Evolutionary conservation across 345 rosid species (phyloP).

Genomic region (Syzygium aromaticum): DNA sequence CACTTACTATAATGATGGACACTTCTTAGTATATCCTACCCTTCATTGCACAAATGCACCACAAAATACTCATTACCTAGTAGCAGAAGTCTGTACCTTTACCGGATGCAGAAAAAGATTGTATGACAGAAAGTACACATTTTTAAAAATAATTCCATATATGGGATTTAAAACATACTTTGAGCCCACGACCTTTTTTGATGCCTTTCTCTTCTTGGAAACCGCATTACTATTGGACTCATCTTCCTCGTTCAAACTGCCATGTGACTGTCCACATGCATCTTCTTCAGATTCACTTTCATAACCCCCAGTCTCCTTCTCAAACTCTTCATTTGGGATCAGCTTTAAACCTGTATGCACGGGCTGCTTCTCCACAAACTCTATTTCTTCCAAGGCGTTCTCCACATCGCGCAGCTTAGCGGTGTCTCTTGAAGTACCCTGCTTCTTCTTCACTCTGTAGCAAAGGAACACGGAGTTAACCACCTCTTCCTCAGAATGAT

Average conservation of each 20-base stretch:
- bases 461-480: neutral
- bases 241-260: constrained; percentile 13
- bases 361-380: constrained; percentile 27
- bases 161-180: constrained; percentile 38
- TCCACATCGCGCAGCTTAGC: constrained; percentile 14
- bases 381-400: constrained; percentile 20
- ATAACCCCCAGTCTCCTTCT: constrained; percentile 52
- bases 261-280: constrained; percentile 14
- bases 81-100: neutral
- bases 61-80: neutral
- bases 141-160: neutral
- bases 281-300: constrained; percentile 56
- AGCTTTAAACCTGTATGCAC: constrained; percentile 24
- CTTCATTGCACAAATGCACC: neutral
- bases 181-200: constrained; percentile 40
- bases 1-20: neutral
- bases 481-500: neutral
- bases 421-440: constrained; percentile 16
- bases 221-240: constrained; percentile 17
- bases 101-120: neutral
- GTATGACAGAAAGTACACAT: neutral
- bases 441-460: constrained; percentile 60
- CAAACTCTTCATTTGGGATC: constrained; percentile 61
- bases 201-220: constrained; percentile 71
- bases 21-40: neutral